Evolutionary conservation across 2,329 filamentous ascomycete genomes (phyloP).

Genomic region (Botrytis sinoallii): DNA sequence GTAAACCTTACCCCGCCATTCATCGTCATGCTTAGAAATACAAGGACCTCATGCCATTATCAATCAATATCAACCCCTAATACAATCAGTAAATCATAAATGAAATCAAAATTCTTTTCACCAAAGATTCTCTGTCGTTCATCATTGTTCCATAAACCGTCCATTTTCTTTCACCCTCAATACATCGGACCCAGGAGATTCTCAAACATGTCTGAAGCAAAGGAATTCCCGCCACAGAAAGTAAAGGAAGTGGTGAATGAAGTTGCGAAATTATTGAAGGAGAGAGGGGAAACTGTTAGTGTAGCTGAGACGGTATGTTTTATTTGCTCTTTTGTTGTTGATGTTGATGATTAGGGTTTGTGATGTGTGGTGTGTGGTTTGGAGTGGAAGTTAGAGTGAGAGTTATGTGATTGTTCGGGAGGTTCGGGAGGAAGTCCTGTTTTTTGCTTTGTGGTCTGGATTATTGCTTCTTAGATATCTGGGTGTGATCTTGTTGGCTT

Average conservation of each 20-base stretch:
- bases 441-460: neutral
- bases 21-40: conserved; percentile 19
- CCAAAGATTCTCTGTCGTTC: neutral
- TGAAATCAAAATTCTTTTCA: neutral
- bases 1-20: conserved; percentile 8
- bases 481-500: neutral
- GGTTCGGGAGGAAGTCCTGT: neutral
- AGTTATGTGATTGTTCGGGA: neutral
- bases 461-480: neutral
- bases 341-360: neutral
- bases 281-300: conserved; percentile 54
- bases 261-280: conserved; percentile 51
- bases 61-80: neutral
- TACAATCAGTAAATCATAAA: neutral
- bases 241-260: conserved; percentile 40
- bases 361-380: neutral
- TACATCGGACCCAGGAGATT: neutral
- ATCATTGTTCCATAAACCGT: neutral
- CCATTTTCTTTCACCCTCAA: neutral
- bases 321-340: neutral
- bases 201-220: neutral
- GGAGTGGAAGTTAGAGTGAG: neutral
- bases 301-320: conserved; percentile 57
- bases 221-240: conserved; percentile 33
- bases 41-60: neutral